Evolutionary conservation across 805 yeast genomes (phyloP).

Genomic region (Candida mattraensis): DNA sequence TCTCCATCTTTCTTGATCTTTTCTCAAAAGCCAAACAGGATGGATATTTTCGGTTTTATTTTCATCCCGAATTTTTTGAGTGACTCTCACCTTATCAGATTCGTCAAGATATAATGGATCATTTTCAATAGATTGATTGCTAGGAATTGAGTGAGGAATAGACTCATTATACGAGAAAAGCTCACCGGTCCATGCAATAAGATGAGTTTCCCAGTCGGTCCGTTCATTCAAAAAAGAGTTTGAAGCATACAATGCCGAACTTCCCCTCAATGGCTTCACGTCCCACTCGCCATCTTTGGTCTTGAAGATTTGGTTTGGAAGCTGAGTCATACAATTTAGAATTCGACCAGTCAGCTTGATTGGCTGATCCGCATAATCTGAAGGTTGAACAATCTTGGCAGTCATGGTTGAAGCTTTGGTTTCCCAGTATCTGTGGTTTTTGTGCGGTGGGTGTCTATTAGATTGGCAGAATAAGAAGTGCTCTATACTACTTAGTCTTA

Average conservation of each 20-base stretch:
- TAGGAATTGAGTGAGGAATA: constrained; percentile 27
- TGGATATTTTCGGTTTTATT: constrained; percentile 56
- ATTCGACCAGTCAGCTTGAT: constrained; percentile 61
- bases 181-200: constrained; percentile 97
- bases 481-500: too few relatives aligned
- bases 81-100: constrained; percentile 53
- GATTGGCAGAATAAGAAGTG: too few relatives aligned
- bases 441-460: too few relatives aligned
- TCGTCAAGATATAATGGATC: constrained; percentile 64
- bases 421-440: too few relatives aligned
- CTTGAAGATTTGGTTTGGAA: constrained; percentile 61
- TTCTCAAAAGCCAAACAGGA: constrained; percentile 86
- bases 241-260: constrained; percentile 80
- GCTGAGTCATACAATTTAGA: constrained; percentile 62
- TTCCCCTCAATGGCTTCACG: constrained; percentile 70
- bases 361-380: constrained; percentile 25
- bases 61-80: constrained; percentile 44
- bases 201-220: constrained; percentile 82
- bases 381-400: too few relatives aligned
- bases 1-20: constrained; percentile 83
- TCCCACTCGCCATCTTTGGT: constrained; percentile 48
- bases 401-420: too few relatives aligned
- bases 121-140: constrained; percentile 36
- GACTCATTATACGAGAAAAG: constrained; percentile 38
- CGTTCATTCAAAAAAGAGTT: constrained; percentile 60